Evolutionary conservation across 2,329 filamentous ascomycete genomes (phyloP), one percentile per base, ranked within the genome.

Genomic region (Lasiodiplodia theobromae): DNA sequence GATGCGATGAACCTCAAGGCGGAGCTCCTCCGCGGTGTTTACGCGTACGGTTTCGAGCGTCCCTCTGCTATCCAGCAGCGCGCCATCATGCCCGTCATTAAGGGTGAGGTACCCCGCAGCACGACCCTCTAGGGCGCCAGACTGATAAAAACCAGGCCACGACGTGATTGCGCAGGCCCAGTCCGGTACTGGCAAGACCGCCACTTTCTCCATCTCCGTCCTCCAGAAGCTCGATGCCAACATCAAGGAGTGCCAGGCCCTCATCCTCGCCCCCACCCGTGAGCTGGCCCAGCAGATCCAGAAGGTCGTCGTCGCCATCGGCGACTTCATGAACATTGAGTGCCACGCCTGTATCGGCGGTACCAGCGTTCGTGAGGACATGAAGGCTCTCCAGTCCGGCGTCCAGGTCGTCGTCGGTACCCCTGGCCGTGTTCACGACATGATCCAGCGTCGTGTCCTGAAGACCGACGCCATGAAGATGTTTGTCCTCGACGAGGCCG

Each of bases 161-260:
- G 96, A 99, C 90, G 96, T 99, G 80, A 99, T 99, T 83, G 96
- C 96, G 74, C 96, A 99, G 88, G 96, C 96, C 78, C 96, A 99
- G 88, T 99, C 96, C 77, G 96, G 96, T 88, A 99, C 96, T 82
- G 96, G 96, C 86, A 99, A 99, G 90, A 99, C 96, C 76, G 96
- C 96, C 77, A 99, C 96, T 76, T 99, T 99, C 91, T 98, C 96
- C 78, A 97, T 99, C 86, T 97, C 94, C 78, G 93, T 96, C 77
- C 92, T 99, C 75, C 96, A 99, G 89, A 97, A 97, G 90, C 92
- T 99, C 84, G 96, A 99, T 86, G 88, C 92, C 81, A 91, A 89
- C 83, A 82, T 98, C 82, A 97, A 97, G 91, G 90, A 92, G 80
- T 97, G 93, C 89, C 96, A 99, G 91, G 96, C 96, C 73, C 89